A percentile compares a stretch with the other conserved stretches of the same genome.
phyloP scores from a whole-genome alignment of 257 asterid species.

The Scutellaria baicalensis region DNA sequence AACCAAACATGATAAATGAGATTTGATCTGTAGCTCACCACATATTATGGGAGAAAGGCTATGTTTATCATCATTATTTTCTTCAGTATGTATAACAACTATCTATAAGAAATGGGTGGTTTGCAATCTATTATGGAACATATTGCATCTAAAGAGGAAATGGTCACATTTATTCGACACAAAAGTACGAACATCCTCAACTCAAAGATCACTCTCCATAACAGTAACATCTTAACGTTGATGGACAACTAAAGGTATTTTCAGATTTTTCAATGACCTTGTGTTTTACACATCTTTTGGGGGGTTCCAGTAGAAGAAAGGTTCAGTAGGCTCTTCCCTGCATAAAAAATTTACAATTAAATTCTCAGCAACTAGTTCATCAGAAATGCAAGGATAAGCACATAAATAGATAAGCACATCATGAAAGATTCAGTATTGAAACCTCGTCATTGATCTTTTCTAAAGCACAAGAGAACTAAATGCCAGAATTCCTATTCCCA shows the following conservation, averaged over 20 bases:
- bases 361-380: background rate
- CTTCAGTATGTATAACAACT: background rate
- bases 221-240: background rate
- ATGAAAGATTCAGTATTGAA: background rate
- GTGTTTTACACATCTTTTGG: conserved; percentile 42
- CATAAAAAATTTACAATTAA: conserved; percentile 11
- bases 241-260: background rate
- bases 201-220: background rate
- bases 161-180: conserved; percentile 10
- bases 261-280: conserved; percentile 11
- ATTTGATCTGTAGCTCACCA: too few species aligned
- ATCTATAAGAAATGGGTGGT: background rate
- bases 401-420: background rate
- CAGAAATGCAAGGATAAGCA: background rate
- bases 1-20: background rate
- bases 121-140: background rate
- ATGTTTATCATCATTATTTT: too few species aligned
- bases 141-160: background rate
- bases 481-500: background rate
- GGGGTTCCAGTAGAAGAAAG: conserved; percentile 86
- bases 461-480: background rate
- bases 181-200: background rate
- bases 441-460: background rate
- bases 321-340: conserved; percentile 98
- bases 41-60: too few species aligned